Evolutionary conservation across 1,284 basidiomycete species (phyloP), one percentile per base, ranked within the genome.

Genomic region (Porodaedalea pini): DNA sequence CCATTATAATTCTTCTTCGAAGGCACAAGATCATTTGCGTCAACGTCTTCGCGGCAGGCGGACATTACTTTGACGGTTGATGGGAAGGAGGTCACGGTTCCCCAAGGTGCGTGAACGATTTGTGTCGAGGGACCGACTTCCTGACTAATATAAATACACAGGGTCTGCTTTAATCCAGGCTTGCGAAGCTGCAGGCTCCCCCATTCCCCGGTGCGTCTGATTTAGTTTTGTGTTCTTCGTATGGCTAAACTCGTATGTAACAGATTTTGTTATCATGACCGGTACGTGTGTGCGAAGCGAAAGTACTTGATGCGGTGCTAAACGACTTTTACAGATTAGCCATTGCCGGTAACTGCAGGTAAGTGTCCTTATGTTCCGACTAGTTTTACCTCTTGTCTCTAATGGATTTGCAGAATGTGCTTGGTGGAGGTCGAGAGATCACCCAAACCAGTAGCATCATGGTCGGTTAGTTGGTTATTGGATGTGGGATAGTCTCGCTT

Each of bases 101-200:
- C 93, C 23, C 90, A 92, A 74, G 92, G 91, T 90, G 72, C 67
- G 72, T 66, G 56, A 58, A 47, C 4, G 34, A 39, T 37, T 37
- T 23, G 57, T 54, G 15, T 57, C 29, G 37, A 47, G 39, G 36
- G 15, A 44, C 25, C 51, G n/a, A 34, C 45, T 31, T 45, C 50
- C 60, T 65, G 62, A 57, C 60, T 32, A 39, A 60, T 21, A 56
- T 43, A 41, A 44, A 55, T 58, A 53, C 50, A 59, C 61, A 92
- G 92, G 94, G 51, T 89, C 92, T 63, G 92, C 95, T 23, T 80
- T 99, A 66, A 98, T 98, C 71, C 96, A 98, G 76, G 96, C 96
- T 57, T 98, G 96, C 73, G 90, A 92, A 70, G 89, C 88, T 60
- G 90, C 90, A 56, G 90, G 90, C 49, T 79, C 88, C 40, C 76